Conservation (phyloP, 768 basidiomycete species). For the Butyriboletus loyo region DNA sequence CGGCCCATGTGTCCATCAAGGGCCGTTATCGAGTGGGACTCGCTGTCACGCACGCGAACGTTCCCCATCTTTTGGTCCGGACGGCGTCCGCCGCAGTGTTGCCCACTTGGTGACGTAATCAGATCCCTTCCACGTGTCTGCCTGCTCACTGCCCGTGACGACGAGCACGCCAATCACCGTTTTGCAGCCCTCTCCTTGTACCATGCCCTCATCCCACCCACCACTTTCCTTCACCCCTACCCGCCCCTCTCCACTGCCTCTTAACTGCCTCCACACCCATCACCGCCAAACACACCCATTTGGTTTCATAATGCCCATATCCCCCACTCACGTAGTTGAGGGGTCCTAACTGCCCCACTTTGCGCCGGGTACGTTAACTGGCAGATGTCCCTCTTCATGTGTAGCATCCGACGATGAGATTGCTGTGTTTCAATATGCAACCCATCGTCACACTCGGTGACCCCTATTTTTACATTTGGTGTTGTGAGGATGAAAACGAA, state of each 20-base stretch:
- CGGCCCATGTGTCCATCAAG: constrained; percentile 9
- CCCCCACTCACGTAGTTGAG: too few species aligned
- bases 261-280: background rate
- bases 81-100: constrained; percentile 19
- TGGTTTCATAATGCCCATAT: too few species aligned
- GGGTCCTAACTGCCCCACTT: too few species aligned
- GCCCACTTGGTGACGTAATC: constrained; percentile 19
- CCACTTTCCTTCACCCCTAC: background rate
- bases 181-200: background rate
- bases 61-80: constrained; percentile 12
- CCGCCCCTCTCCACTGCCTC: background rate
- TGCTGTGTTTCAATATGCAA: too few species aligned
- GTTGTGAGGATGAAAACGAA: background rate
- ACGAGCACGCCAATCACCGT: constrained; percentile 13
- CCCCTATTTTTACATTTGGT: background rate
- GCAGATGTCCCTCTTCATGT: too few species aligned
- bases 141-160: constrained; percentile 20
- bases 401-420: background rate
- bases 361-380: too few species aligned
- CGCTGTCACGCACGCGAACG: constrained; percentile 7
- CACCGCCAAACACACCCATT: background rate
- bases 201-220: background rate
- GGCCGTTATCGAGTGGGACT: constrained; percentile 1
- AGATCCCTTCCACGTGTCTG: background rate
- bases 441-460: too few species aligned